Base-by-base conservation (phyloP, 2,329 filamentous ascomycete genomes). In the Sporothrix humicola region DNA sequence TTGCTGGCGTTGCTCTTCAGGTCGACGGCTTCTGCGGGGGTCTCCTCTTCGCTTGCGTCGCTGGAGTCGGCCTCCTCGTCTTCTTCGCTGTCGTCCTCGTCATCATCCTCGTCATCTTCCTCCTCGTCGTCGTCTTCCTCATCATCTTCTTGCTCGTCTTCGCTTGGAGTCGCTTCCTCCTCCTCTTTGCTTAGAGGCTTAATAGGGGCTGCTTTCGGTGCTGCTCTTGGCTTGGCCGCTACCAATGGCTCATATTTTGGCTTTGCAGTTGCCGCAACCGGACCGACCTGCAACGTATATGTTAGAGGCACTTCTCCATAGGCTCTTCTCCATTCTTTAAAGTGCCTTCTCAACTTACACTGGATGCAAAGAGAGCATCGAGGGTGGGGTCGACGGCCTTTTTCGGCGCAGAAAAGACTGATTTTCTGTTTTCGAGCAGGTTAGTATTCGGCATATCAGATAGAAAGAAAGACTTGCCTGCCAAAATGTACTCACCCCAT, bases 361-460 rank as follows among this genome's bases (percentile, higher is more conserved):
- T 94, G 73, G 87, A 85, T 73, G 90, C 87, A 82, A 94, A 94
- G 54, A 94, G 86, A 75, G 91, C 90, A 78, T 90, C 86, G 77
- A 94, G 84, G 73, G 86, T 83, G 80, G 92, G 91, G 84, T 94
- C 92, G 74, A 94, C 85, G 74, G 86, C 85, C 81, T 88, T 88
- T 73, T 84, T 82, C 50, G 85, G 82, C 75, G 84, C 84, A 70
- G 81, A 77, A 74, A 89, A 77, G 15, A 74, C 9, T 1, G 71
- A 73, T 54, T 76, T 76, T 72, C 74, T 76, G 9, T 66, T 48
- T 46, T 20, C n/a, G 4, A 15, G 20, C 8, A n/a, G 0, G 9
- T 26, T 17, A 48, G n/a, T n/a, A n/a, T n/a, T n/a, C n/a, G n/a
- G n/a, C n/a, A n/a, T n/a, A n/a, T n/a, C n/a, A n/a, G n/a, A n/a